phyloP scores from a whole-genome alignment of 2,329 filamentous ascomycete genomes.

The Clarireedia homoeocarpa region DNA sequence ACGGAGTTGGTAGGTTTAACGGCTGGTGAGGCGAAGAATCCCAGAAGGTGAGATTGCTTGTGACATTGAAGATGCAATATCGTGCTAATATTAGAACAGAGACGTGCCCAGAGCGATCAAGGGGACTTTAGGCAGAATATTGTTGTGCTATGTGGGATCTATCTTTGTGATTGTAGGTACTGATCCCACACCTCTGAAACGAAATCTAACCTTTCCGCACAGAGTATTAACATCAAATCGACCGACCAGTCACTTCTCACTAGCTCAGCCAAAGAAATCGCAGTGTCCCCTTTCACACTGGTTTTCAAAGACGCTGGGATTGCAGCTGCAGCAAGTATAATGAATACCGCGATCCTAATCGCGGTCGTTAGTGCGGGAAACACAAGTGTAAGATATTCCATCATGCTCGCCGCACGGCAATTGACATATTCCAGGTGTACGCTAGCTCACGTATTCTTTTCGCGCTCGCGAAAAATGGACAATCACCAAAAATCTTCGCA shows the following conservation, averaged over 20 bases:
- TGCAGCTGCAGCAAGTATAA: constrained; percentile 63
- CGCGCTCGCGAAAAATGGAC: constrained; percentile 66
- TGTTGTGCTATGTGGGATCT: constrained; percentile 70
- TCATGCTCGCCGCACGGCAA: background rate
- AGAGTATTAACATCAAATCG: constrained; percentile 61
- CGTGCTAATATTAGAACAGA: constrained; percentile 14
- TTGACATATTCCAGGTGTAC: constrained; percentile 35
- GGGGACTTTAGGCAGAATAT: constrained; percentile 81
- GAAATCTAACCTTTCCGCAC: background rate
- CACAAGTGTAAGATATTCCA: constrained; percentile 46
- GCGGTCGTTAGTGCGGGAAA: constrained; percentile 69
- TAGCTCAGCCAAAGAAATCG: constrained; percentile 60
- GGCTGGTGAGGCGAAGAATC: constrained; percentile 45
- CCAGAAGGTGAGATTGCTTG: constrained; percentile 13
- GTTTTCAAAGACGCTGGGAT: constrained; percentile 47
- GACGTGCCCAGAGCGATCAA: constrained; percentile 59
- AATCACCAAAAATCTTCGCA: constrained; percentile 62
- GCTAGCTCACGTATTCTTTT: constrained; percentile 68
- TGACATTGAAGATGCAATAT: background rate
- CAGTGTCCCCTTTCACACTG: constrained; percentile 66
- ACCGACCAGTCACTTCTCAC: constrained; percentile 57
- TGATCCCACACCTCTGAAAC: too few relatives aligned
- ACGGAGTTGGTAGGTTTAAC: constrained; percentile 53
- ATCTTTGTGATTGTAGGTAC: constrained; percentile 54
- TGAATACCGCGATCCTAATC: constrained; percentile 70